Conservation (phyloP, 78 protist species). For the Guillardia theta region DNA sequence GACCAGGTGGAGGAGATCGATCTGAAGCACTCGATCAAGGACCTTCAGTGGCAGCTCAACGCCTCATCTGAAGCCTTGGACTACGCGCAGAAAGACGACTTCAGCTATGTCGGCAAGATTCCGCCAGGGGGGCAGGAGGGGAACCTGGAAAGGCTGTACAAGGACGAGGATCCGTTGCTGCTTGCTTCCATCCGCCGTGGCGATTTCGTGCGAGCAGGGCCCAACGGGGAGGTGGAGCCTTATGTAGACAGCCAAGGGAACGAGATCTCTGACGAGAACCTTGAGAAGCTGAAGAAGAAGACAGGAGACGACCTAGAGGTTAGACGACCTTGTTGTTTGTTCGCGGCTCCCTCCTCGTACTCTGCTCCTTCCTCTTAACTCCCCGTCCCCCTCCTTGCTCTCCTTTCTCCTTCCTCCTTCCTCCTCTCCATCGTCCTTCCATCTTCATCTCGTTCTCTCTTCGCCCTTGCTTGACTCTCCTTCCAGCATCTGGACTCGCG, state of each 20-base stretch:
- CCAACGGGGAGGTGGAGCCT: not conserved
- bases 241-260: not conserved
- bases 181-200: slow-evolving; percentile 27
- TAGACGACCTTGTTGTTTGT: too few species aligned
- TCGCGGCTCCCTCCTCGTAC: too few species aligned
- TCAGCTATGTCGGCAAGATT: too few species aligned
- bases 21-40: not conserved
- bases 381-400: not conserved
- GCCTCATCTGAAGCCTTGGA: not conserved
- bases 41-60: not conserved
- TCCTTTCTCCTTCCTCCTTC: not conserved
- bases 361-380: too few species aligned
- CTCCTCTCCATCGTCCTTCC: not conserved
- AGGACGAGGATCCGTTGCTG: not conserved
- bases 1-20: not conserved
- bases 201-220: not conserved
- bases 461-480: not conserved
- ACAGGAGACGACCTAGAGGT: not conserved
- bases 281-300: not conserved
- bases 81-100: not conserved
- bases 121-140: not conserved
- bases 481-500: not conserved
- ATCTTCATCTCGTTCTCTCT: not conserved
- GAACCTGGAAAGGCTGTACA: not conserved
- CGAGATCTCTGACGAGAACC: not conserved